Base-by-base conservation (phyloP, 2,329 filamentous ascomycete species). In the Ascochyta rabiei region DNA sequence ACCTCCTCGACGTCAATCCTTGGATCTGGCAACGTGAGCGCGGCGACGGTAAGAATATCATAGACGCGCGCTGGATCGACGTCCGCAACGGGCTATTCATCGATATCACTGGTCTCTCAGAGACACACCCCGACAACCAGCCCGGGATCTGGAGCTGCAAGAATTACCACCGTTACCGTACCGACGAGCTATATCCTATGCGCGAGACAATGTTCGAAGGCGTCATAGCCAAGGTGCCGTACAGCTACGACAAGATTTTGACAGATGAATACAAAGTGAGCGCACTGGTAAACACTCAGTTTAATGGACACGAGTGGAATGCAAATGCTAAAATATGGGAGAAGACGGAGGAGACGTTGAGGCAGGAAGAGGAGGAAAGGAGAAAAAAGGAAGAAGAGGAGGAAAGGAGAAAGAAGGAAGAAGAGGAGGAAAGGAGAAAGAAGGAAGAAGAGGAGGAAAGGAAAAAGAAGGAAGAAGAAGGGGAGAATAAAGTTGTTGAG, bases 61-160 rank as follows among this genome's bases (percentile, higher is more conserved):
- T 95, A 66, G 91, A 95, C 74, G 90, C 87, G 21, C 83, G 91
- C 40, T 96, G 89, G 89, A 90, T 95, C 68, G 90, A 95, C 73
- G 82, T 82, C 54, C 75, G 78, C 50, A 95, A 87, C 64, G 90
- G 90, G 42, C 81, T 93, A 67, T 96, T 89, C 73, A 86, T 95
- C 72, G 90, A 95, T 73, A 91, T 96, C 67, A 95, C 91, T 0
- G 90, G 85, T 12, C 76, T 95, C 31, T 84, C 84, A 45, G 88
- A 91, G 77, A 84, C 87, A 18, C 81, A 90, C 28, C 81, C 84
- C 0, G 77, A 79, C 15, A 74, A 73, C 2, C 66, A 77, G 18
- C 89, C 89, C 0, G 88, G 89, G 6, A 73, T 89, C 26, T 90
- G 88, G 85, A 86, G 84, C 67, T 93, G 90, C 77, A 93, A 93